phyloP scores from a whole-genome alignment of 202 grass and related monocot species.

The Brachypodium distachyon region DNA sequence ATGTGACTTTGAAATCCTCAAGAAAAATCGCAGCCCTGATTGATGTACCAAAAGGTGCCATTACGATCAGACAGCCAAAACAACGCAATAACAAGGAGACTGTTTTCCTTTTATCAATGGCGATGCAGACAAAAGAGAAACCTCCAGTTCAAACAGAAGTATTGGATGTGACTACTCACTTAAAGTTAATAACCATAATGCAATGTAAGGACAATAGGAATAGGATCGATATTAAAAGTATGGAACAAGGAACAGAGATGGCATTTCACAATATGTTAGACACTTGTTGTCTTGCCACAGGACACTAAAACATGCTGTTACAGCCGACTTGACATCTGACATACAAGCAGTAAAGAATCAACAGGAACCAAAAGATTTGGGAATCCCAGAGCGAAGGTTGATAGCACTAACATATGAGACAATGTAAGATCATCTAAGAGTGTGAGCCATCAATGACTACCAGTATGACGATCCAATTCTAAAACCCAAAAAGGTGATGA shows the following conservation, averaged over 20 bases:
- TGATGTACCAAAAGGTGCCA: slow-evolving; percentile 2
- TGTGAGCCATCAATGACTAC: neutral
- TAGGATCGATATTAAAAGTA: neutral
- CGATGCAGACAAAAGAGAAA: neutral
- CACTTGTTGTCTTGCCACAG: neutral
- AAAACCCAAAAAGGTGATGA: neutral
- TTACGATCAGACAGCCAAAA: slow-evolving; percentile 12
- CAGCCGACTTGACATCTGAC: neutral
- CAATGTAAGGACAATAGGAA: neutral
- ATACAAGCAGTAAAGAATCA: neutral
- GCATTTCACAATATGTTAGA: neutral
- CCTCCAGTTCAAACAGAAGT: neutral
- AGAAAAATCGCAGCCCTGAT: slow-evolving; percentile 71
- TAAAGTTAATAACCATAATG: neutral
- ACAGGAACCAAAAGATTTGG: neutral
- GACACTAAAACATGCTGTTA: neutral
- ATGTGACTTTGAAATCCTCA: slow-evolving; percentile 76
- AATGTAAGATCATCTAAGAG: neutral
- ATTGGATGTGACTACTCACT: neutral
- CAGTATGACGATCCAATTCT: neutral
- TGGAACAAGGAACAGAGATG: neutral
- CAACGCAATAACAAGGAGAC: neutral
- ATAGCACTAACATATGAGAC: neutral
- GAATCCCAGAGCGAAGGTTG: neutral
- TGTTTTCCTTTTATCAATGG: neutral